phyloP scores from a whole-genome alignment of 108 stramenopile species.

The Ochromonas danica region DNA sequence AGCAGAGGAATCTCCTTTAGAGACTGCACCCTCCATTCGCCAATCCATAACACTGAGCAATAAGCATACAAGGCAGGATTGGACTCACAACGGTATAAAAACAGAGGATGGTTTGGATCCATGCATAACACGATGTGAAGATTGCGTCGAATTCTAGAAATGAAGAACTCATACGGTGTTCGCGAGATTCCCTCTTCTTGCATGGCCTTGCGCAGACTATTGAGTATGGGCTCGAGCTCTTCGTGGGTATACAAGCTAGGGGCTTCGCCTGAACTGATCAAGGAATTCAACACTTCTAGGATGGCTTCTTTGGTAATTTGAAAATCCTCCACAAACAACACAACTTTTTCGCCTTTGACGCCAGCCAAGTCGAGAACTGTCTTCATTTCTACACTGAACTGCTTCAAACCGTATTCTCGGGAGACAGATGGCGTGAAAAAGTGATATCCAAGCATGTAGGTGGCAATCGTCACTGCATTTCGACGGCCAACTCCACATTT shows the following conservation, averaged over 20 bases:
- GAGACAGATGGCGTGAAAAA: constrained; percentile 47
- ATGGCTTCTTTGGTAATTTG: constrained; percentile 52
- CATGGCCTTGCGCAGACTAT: constrained; percentile 54
- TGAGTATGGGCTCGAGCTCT: constrained; percentile 57
- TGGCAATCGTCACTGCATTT: constrained; percentile 45
- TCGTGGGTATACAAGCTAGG: constrained; percentile 62
- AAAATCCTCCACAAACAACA: constrained; percentile 60
- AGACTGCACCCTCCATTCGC: constrained; percentile 47
- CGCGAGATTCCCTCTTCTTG: constrained; percentile 47
- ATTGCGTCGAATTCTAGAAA: constrained; percentile 46
- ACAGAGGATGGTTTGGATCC: constrained; percentile 52
- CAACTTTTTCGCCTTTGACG: constrained; percentile 46
- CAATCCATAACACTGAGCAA: constrained; percentile 60
- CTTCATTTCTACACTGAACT: constrained; percentile 58
- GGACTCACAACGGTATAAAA: constrained; percentile 55
- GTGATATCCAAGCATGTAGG: constrained; percentile 56
- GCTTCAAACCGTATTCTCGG: constrained; percentile 42
- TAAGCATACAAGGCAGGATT: constrained; percentile 63
- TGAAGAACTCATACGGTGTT: constrained; percentile 60
- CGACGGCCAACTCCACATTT: constrained; percentile 61
- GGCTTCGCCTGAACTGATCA: constrained; percentile 60
- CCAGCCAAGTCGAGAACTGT: constrained; percentile 53
- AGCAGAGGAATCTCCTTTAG: constrained; percentile 45
- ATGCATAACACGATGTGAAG: constrained; percentile 57
- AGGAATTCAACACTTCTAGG: constrained; percentile 59